Base-by-base conservation (phyloP, 805 yeast genomes). In the Wickerhamomyces sydowiorum region DNA sequence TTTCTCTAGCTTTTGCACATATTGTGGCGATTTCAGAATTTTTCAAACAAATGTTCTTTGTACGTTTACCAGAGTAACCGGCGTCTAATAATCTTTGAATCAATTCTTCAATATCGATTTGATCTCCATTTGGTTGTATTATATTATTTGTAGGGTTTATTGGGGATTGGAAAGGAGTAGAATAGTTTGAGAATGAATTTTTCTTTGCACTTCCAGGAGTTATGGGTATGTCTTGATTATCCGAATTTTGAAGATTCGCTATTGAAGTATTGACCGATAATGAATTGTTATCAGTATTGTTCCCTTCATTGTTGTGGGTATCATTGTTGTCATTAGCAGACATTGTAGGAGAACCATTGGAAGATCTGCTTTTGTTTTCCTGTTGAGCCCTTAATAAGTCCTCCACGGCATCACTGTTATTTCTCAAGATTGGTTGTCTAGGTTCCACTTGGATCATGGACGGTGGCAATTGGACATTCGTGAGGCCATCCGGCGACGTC, bases 1-100 rank as follows among this genome's bases (percentile, higher is more conserved):
- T 81, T 57, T 93, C 96, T 47, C 96, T 73, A 4, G 97, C 95
- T 31, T 80, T 78, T 31, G 86, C 75, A 66, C 99, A 93, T 35
- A 93, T 82, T 50, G 79, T 73, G 21, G 89, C 85, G 48, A 93
- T 90, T 59, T 93, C 97, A n/a, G 82, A 71, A 61, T 83, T 86
- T 56, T 91, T 91, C 43, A 93, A 68, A 62, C 98, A 90, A 36
- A 93, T 82, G 46, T 80, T 76, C 64, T 87, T 89, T 9, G 96
- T 88, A 57, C 96, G 75, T 61, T 91, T 93, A 7, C 97, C 98
- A 12, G 90, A 78, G 64, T 93, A 93, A 9, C 98, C 99, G 1
- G 96, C 96, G 65, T 93, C 98, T 48, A 93, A 71, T 49, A 93
- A 72, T 52, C 95, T 71, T 66, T 90, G 97, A 46, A 93, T 93